These are phyloP conservation scores for Anthracocystis walkeri DNA, from an alignment of 1,284 basidiomycete species.

Conservation along the genomic window DNA sequence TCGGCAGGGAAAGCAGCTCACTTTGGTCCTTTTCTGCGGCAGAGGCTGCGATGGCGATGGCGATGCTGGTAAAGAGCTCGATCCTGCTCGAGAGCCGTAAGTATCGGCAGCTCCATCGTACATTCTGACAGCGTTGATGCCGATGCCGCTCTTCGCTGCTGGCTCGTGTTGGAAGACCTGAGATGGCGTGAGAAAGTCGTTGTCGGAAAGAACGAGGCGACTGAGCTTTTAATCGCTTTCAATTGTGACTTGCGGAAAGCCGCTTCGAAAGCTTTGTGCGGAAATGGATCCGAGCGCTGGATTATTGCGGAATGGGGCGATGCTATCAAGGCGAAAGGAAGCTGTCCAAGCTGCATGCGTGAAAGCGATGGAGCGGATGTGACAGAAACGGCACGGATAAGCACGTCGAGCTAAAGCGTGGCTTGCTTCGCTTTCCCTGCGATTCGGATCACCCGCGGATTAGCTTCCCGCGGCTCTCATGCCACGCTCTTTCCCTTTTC, in stretches of 20 bases:
- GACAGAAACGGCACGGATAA: neutral
- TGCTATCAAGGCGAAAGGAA: neutral
- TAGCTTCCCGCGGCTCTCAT: slow-evolving; percentile 3
- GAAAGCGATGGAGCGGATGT: neutral
- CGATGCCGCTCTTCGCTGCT: too few relatives aligned
- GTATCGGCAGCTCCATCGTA: slow-evolving; percentile 6
- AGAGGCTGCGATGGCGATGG: slow-evolving; percentile 9
- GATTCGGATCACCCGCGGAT: slow-evolving; percentile 18
- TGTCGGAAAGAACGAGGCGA: too few relatives aligned
- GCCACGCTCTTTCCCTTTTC: neutral
- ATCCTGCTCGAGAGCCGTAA: slow-evolving; percentile 1
- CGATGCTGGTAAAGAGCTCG: slow-evolving; percentile 11
- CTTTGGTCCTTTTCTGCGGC: slow-evolving; percentile 28
- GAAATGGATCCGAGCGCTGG: neutral
- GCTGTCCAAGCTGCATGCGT: neutral
- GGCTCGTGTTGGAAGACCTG: too few relatives aligned
- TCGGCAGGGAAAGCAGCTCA: slow-evolving; percentile 41
- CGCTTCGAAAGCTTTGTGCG: slow-evolving; percentile 6
- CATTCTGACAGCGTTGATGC: neutral
- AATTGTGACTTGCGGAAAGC: too few relatives aligned
- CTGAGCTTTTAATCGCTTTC: too few relatives aligned
- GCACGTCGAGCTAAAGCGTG: neutral
- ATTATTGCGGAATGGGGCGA: neutral
- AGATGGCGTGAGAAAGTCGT: neutral
- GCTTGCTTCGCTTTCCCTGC: neutral